phyloP scores from a whole-genome alignment of 768 basidiomycete species.

The Mycena belliarum region DNA sequence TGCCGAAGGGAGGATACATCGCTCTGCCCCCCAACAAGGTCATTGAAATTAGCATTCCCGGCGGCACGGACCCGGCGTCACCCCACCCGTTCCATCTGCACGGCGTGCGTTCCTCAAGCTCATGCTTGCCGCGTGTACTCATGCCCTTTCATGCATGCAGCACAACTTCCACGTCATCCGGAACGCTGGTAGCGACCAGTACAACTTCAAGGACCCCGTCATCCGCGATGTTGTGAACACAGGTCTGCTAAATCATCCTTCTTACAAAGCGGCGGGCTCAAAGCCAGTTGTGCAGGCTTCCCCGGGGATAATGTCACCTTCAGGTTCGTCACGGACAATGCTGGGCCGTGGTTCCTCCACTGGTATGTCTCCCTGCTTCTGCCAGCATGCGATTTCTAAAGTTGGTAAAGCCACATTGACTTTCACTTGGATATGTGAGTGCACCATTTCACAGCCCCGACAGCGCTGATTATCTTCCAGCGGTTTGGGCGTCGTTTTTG shows the following conservation, averaged over 20 bases:
- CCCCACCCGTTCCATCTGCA: constrained; percentile 22
- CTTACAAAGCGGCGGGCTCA: background rate
- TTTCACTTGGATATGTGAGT: constrained; percentile 12
- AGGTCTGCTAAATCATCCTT: background rate
- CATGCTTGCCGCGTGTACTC: background rate
- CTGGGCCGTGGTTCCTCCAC: constrained; percentile 19
- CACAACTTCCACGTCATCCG: constrained; percentile 34
- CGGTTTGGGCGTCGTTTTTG: constrained; percentile 7
- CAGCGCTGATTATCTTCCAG: background rate
- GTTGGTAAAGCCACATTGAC: constrained; percentile 6
- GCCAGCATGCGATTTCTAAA: background rate
- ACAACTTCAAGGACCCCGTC: constrained; percentile 42
- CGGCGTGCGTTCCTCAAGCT: constrained; percentile 3
- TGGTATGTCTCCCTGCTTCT: background rate
- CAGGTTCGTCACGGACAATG: constrained; percentile 20
- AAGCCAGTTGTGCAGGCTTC: background rate
- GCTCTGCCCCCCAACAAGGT: constrained; percentile 39
- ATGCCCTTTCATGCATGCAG: constrained; percentile 18
- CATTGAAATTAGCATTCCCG: constrained; percentile 41
- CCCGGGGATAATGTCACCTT: constrained; percentile 15
- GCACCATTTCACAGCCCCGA: background rate
- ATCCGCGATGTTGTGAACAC: constrained; percentile 17
- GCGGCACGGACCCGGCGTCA: constrained; percentile 9
- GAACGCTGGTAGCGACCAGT: constrained; percentile 26
- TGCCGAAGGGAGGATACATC: constrained; percentile 37